phyloP scores from a whole-genome alignment of 192 early-diverging fungal species.

The Umbelopsis ramanniana region DNA sequence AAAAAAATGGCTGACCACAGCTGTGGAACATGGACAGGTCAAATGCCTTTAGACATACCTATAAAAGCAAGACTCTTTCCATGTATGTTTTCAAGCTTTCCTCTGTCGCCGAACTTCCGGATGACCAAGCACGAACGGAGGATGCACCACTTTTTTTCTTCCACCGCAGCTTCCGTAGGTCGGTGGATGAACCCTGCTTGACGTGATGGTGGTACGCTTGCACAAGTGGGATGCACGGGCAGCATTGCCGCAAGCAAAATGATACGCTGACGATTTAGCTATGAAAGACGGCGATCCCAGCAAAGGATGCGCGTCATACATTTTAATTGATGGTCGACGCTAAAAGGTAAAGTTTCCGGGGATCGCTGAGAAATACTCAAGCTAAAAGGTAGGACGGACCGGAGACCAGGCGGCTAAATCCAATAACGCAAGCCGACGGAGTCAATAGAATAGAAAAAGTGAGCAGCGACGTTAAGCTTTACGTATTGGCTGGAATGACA shows the following conservation, averaged over 20 bases:
- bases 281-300: too few relatives aligned
- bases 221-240: neutral
- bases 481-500: too few relatives aligned
- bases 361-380: too few relatives aligned
- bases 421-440: neutral
- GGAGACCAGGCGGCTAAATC: neutral
- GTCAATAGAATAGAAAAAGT: too few relatives aligned
- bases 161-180: too few relatives aligned
- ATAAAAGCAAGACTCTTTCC: too few relatives aligned
- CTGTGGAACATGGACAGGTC: neutral
- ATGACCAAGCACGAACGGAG: neutral
- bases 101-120: neutral
- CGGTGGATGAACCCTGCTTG: neutral
- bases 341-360: too few relatives aligned
- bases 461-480: too few relatives aligned
- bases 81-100: neutral
- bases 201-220: neutral
- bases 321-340: too few relatives aligned
- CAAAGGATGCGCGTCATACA: too few relatives aligned
- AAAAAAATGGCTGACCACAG: too few relatives aligned
- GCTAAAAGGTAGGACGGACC: neutral
- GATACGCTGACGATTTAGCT: neutral
- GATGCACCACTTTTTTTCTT: neutral
- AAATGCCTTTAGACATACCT: too few relatives aligned
- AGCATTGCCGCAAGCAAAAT: neutral